Conservation (phyloP, 2,329 filamentous ascomycete genomes). For the Aureobasidium namibiae region DNA sequence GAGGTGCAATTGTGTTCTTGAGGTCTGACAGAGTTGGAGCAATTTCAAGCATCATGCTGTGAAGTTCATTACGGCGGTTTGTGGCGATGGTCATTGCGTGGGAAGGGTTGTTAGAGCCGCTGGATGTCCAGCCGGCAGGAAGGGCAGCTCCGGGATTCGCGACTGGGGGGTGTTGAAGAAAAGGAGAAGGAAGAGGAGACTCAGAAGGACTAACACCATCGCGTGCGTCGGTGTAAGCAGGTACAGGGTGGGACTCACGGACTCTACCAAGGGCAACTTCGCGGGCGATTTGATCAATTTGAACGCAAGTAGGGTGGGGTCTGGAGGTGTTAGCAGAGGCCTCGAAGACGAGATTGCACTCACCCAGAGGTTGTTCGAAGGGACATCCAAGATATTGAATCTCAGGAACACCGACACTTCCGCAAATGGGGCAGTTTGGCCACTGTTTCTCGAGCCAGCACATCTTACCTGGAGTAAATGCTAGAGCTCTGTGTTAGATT, state of each 20-base stretch:
- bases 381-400: neutral
- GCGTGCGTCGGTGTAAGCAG: neutral
- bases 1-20: neutral
- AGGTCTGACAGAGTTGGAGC: neutral
- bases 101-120: neutral
- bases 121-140: neutral
- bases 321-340: neutral
- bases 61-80: neutral
- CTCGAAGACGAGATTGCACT: neutral
- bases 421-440: neutral
- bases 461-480: neutral
- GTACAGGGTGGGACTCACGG: neutral
- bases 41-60: neutral
- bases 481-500: neutral
- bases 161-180: too few relatives aligned
- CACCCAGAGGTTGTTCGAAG: neutral
- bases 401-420: neutral
- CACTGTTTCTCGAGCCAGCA: neutral
- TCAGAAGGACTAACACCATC: neutral
- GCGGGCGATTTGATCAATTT: neutral
- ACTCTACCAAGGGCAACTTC: neutral
- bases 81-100: neutral
- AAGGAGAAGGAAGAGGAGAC: neutral
- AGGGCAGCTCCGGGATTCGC: too few relatives aligned
- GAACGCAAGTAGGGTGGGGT: neutral